A percentile compares a stretch with the other conserved stretches of the same genome.
These are phyloP conservation scores for Amanita exitialis DNA, from an alignment of 768 basidiomycete species.

Conservation along the genomic window DNA sequence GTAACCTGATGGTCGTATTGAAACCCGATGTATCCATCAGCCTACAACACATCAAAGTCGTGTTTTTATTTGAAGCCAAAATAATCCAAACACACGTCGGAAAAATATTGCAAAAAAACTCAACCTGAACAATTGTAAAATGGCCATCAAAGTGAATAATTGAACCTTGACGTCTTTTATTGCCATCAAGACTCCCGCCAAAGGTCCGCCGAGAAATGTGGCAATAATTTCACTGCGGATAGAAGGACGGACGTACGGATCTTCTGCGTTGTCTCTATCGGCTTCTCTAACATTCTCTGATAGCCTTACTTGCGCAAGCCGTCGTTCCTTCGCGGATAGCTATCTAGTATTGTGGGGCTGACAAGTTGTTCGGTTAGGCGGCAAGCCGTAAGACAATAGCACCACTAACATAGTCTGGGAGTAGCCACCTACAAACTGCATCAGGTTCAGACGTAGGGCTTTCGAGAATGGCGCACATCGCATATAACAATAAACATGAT, in stretches of 20 bases:
- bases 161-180: slow-evolving; percentile 43
- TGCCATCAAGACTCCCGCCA: slow-evolving; percentile 32
- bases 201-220: too few species aligned
- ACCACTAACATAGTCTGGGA: slow-evolving; percentile 46
- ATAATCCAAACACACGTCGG: too few species aligned
- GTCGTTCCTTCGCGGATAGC: slow-evolving; percentile 32
- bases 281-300: slow-evolving; percentile 64
- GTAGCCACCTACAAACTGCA: slow-evolving; percentile 30
- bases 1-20: slow-evolving; percentile 44
- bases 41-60: slow-evolving; percentile 25
- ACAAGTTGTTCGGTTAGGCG: slow-evolving; percentile 26
- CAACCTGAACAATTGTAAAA: slow-evolving; percentile 40
- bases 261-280: slow-evolving; percentile 18
- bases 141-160: slow-evolving; percentile 45
- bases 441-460: background rate
- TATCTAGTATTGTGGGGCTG: slow-evolving; percentile 42
- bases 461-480: slow-evolving; percentile 29
- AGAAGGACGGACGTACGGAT: background rate
- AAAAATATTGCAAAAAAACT: slow-evolving; percentile 21
- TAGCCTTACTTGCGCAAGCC: slow-evolving; percentile 30
- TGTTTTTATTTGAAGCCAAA: too few species aligned
- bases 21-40: slow-evolving; percentile 53
- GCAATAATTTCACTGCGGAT: background rate
- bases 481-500: slow-evolving; percentile 48
- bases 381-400: background rate